These are phyloP conservation scores for Peniophora sp. DNA, from an alignment of 1,284 basidiomycete genomes.

Conservation along the genomic window DNA sequence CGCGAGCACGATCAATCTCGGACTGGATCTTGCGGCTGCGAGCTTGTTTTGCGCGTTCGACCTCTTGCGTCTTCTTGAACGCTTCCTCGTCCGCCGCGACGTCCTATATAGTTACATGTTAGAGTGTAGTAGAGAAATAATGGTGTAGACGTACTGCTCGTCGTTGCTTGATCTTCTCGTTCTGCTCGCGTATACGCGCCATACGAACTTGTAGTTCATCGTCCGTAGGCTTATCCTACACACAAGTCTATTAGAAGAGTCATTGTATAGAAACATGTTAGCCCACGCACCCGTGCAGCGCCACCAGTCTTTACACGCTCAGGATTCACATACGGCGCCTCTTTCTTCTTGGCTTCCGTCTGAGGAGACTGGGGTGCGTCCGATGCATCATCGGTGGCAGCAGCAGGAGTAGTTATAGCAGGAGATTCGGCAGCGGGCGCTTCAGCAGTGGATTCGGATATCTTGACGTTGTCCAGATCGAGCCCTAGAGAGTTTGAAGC, in stretches of 20 bases:
- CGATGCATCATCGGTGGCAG: background rate
- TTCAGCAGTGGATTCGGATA: conserved; percentile 6
- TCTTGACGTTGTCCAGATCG: conserved; percentile 44
- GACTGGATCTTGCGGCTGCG: conserved; percentile 59
- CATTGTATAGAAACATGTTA: conserved; percentile 3
- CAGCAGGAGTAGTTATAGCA: background rate
- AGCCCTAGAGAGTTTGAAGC: conserved; percentile 56
- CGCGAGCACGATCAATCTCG: conserved; percentile 56
- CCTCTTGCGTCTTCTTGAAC: conserved; percentile 59
- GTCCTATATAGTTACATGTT: conserved; percentile 34
- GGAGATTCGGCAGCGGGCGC: background rate
- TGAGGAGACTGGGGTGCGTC: background rate
- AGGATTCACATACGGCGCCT: conserved; percentile 60
- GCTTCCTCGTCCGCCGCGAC: conserved; percentile 74
- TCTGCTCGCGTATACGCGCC: conserved; percentile 67
- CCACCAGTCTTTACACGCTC: conserved; percentile 77
- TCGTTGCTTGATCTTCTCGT: conserved; percentile 76
- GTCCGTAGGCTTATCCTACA: conserved; percentile 67
- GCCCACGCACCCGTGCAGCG: conserved; percentile 48
- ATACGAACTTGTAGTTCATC: conserved; percentile 68
- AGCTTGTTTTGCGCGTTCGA: conserved; percentile 45
- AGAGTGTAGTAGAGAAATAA: background rate
- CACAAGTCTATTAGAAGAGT: background rate
- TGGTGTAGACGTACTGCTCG: conserved; percentile 42
- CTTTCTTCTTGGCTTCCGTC: conserved; percentile 17